Percentiles rank a stretch among this genome's conserved stretches.
Conservation (phyloP, 2,329 filamentous ascomycete species). For the Colletotrichum sansevieriae region DNA sequence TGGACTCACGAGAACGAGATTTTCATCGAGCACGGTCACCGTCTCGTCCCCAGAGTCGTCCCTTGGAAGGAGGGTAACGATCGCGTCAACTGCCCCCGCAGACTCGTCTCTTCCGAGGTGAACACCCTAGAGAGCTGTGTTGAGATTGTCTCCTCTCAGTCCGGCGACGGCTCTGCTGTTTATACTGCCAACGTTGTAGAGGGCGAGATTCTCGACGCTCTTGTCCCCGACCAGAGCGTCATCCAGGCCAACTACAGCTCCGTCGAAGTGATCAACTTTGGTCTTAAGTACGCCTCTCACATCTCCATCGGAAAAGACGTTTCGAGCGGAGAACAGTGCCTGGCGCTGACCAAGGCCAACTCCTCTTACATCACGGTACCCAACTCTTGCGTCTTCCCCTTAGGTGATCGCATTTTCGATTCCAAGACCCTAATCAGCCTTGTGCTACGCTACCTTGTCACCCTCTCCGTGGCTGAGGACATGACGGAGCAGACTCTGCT, state of each 20-base stretch:
- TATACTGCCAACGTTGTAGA: slow-evolving; percentile 43
- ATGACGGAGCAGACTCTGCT: slow-evolving; percentile 44
- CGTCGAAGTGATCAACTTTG: slow-evolving; percentile 47
- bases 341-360: slow-evolving; percentile 50
- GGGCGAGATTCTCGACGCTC: slow-evolving; percentile 38
- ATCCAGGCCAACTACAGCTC: slow-evolving; percentile 56
- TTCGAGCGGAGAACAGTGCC: slow-evolving; percentile 44
- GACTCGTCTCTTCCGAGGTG: slow-evolving; percentile 49
- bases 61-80: slow-evolving; percentile 55
- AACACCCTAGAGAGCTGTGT: slow-evolving; percentile 52
- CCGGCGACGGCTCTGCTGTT: slow-evolving; percentile 40
- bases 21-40: slow-evolving; percentile 50
- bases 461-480: slow-evolving; percentile 39
- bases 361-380: slow-evolving; percentile 51
- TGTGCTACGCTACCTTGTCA: slow-evolving; percentile 45
- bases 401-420: slow-evolving; percentile 36
- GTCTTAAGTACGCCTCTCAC: slow-evolving; percentile 43
- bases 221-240: slow-evolving; percentile 19
- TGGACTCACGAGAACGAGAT: slow-evolving; percentile 45
- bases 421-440: slow-evolving; percentile 45
- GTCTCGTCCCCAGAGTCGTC: slow-evolving; percentile 55
- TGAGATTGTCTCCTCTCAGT: slow-evolving; percentile 44
- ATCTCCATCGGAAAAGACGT: slow-evolving; percentile 51
- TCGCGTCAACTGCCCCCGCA: slow-evolving; percentile 53
- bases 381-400: slow-evolving; percentile 36